Evolutionary conservation across 805 yeast genomes (phyloP).

Genomic region (Cyberlindnera amylophila): DNA sequence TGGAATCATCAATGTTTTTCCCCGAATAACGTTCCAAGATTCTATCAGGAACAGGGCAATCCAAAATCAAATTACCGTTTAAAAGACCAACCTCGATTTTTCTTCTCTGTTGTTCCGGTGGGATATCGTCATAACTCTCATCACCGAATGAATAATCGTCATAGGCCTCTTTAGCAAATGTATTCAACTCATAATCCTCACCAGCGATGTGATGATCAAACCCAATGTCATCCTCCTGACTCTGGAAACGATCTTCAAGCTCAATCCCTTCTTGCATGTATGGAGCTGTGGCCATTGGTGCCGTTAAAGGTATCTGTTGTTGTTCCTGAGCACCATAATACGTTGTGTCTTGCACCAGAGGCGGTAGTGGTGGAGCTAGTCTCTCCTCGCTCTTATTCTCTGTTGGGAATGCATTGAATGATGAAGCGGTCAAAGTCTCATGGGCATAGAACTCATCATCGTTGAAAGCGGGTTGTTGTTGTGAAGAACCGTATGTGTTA

Average conservation of each 20-base stretch:
- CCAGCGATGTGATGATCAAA: conserved; percentile 21
- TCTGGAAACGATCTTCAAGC: conserved; percentile 13
- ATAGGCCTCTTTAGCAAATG: conserved; percentile 19
- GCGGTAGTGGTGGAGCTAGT: conserved; percentile 10
- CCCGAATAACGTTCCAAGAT: conserved; percentile 50
- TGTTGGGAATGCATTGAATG: conserved; percentile 23
- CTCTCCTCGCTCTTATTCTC: conserved; percentile 10
- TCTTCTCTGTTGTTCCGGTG: conserved; percentile 41
- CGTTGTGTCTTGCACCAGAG: conserved; percentile 7
- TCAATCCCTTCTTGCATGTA: conserved; percentile 5
- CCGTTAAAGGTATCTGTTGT: background rate
- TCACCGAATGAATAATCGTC: conserved; percentile 27
- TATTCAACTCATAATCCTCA: conserved; percentile 27
- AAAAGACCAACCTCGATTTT: conserved; percentile 29
- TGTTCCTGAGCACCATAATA: conserved; percentile 11
- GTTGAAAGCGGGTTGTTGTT: conserved; percentile 3
- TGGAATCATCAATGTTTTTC: conserved; percentile 39
- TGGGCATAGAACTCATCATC: conserved; percentile 18
- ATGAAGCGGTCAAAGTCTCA: conserved; percentile 13
- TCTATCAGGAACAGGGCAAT: conserved; percentile 81
- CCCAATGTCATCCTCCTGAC: conserved; percentile 38
- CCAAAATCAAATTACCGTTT: conserved; percentile 78
- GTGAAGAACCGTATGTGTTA: conserved; percentile 2
- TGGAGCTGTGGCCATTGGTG: conserved; percentile 6
- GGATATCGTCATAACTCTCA: conserved; percentile 38